Conservation (phyloP, 23 red algal species). For the Cyanidium caldarium region DNA sequence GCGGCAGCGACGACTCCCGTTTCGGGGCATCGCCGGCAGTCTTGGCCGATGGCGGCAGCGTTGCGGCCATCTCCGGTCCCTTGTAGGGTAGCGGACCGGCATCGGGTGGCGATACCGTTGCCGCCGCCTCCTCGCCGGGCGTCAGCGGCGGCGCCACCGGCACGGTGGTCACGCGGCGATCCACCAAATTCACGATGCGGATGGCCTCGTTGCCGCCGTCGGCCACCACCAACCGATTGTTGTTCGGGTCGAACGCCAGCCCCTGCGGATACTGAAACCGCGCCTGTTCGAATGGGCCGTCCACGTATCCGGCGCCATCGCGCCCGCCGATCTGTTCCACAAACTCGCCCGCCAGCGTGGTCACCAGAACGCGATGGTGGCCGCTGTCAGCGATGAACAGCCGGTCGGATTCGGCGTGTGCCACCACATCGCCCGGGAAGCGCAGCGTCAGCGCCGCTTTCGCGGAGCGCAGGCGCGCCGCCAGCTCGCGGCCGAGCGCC, state of each 20-base stretch:
- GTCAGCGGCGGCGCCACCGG: constrained; percentile 38
- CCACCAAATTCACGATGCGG: constrained; percentile 27
- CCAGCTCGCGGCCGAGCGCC: not conserved
- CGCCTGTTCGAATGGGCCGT: constrained; percentile 20
- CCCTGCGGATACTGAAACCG: constrained; percentile 68
- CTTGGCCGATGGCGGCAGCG: no score
- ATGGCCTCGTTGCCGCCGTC: constrained; percentile 76
- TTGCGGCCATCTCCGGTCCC: no score
- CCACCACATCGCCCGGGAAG: constrained; percentile 45
- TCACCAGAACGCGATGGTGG: constrained; percentile 53
- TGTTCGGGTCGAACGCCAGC: constrained; percentile 12
- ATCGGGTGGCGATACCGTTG: no score
- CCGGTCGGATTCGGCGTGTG: constrained; percentile 1
- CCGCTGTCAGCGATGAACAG: constrained; percentile 69
- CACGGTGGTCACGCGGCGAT: constrained; percentile 30
- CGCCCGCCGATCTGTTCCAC: constrained; percentile 39
- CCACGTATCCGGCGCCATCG: constrained; percentile 27
- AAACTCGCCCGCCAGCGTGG: constrained; percentile 11
- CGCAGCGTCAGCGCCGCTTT: constrained; percentile 10
- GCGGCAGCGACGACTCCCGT: no score
- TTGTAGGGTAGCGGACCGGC: no score
- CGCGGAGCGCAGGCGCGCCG: not conserved
- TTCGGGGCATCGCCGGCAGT: no score
- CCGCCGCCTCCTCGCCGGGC: not conserved
- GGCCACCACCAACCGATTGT: constrained; percentile 33